Percentiles rank a stretch among this genome's conserved stretches.
phyloP scores from a whole-genome alignment of 805 yeast species.

The Saccharomycopsis babjevae region DNA sequence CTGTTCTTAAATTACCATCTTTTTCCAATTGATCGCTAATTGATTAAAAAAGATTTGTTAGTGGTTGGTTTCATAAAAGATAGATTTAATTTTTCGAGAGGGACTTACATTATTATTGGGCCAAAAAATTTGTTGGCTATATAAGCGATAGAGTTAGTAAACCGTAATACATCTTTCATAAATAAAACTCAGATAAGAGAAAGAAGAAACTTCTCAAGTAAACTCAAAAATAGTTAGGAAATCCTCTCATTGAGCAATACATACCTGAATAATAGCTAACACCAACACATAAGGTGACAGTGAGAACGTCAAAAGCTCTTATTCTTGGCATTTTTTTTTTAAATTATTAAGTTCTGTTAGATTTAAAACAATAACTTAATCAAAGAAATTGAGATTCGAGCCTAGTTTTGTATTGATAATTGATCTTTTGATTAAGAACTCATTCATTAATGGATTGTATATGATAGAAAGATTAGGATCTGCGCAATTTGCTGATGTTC shows the following conservation, averaged over 20 bases:
- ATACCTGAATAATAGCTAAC: conserved; percentile 15
- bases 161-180: conserved; percentile 27
- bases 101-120: conserved; percentile 56
- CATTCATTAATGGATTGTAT: no score
- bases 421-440: no score
- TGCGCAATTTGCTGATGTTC: no score
- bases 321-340: conserved; percentile 23
- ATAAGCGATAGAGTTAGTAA: neutral
- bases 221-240: no score
- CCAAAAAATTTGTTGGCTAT: conserved; percentile 58
- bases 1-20: conserved; percentile 56
- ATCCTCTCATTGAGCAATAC: neutral
- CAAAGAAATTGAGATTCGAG: no score
- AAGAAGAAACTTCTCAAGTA: no score
- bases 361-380: no score
- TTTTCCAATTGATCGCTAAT: conserved; percentile 48
- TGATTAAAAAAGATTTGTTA: neutral
- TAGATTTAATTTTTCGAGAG: neutral
- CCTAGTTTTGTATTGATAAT: no score
- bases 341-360: neutral
- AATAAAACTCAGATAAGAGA: conserved; percentile 20
- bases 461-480: no score
- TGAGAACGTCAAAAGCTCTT: conserved; percentile 23
- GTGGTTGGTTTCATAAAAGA: neutral
- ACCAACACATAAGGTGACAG: conserved; percentile 21